A percentile compares a stretch with the other conserved stretches of the same genome.
These are phyloP conservation scores for Turritis glabra DNA, from an alignment of 345 rosid genomes.

Conservation along the genomic window DNA sequence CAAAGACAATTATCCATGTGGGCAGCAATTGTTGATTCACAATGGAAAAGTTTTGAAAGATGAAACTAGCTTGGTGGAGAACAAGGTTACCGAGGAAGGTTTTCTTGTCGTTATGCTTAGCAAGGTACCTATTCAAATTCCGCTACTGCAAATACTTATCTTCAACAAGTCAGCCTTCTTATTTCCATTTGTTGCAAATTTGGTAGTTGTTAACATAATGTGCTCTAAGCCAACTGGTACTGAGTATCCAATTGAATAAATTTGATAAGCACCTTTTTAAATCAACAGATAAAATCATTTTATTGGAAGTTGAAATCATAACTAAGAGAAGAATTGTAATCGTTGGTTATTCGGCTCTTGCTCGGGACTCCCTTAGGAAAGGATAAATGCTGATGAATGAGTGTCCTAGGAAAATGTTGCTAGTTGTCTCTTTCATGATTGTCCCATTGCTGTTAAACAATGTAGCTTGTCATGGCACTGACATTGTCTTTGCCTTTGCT, in stretches of 20 bases:
- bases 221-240: not conserved
- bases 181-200: not conserved
- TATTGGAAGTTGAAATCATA: constrained; percentile 6
- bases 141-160: not conserved
- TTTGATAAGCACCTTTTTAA: not conserved
- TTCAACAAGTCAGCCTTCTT: not conserved
- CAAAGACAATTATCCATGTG: constrained; percentile 94
- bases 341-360: not conserved
- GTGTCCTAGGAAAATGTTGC: not conserved
- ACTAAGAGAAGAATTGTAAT: not conserved
- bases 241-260: not conserved
- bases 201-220: not conserved
- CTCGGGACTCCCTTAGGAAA: not conserved
- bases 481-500: constrained; percentile 23
- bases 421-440: not conserved
- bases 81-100: constrained; percentile 88
- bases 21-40: constrained; percentile 88
- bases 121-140: constrained; percentile 52
- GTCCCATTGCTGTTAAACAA: not conserved
- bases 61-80: constrained; percentile 81
- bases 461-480: constrained; percentile 4
- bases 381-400: not conserved
- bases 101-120: constrained; percentile 99
- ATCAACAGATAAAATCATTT: not conserved
- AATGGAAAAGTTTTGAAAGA: constrained; percentile 98